phyloP scores from a whole-genome alignment of 345 rosid genomes.

The Chamaenerion angustifolium region DNA sequence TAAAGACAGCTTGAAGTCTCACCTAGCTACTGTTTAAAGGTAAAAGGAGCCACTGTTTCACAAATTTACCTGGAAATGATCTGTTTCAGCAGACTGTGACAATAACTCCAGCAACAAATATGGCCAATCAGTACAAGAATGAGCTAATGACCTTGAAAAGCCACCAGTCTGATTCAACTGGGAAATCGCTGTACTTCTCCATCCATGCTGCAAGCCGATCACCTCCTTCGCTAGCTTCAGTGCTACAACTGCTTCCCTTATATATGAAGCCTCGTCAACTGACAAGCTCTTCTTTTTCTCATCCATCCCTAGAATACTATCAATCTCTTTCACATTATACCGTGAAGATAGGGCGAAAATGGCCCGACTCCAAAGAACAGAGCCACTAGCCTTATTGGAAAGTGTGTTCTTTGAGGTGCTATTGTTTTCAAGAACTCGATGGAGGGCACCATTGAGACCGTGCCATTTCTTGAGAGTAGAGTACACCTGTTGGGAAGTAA shows the following conservation, averaged over 20 bases:
- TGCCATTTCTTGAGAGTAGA: constrained; percentile 76
- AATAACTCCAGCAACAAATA: constrained; percentile 76
- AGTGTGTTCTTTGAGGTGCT: constrained; percentile 19
- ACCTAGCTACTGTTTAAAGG: too few relatives aligned
- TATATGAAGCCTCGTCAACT: constrained; percentile 65
- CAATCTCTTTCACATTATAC: constrained; percentile 63
- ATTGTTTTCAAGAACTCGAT: constrained; percentile 26
- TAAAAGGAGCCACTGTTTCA: not conserved
- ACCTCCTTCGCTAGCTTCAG: constrained; percentile 82
- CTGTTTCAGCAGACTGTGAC: constrained; percentile 84
- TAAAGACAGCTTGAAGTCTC: too few relatives aligned
- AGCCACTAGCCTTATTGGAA: constrained; percentile 34
- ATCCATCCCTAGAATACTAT: constrained; percentile 38
- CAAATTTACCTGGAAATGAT: constrained; percentile 61
- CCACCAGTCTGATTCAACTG: constrained; percentile 54
- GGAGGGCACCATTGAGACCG: constrained; percentile 46
- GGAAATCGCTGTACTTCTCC: constrained; percentile 81
- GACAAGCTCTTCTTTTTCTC: constrained; percentile 43
- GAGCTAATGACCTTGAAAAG: constrained; percentile 68
- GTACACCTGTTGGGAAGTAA: constrained; percentile 70
- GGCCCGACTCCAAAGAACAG: constrained; percentile 68
- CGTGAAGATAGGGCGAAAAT: constrained; percentile 54
- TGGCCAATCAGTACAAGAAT: constrained; percentile 92
- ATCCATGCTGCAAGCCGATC: constrained; percentile 40
- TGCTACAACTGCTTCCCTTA: constrained; percentile 56